These are phyloP conservation scores for Vigna mungo DNA, from an alignment of 306 rosid species.

Conservation along the genomic window DNA sequence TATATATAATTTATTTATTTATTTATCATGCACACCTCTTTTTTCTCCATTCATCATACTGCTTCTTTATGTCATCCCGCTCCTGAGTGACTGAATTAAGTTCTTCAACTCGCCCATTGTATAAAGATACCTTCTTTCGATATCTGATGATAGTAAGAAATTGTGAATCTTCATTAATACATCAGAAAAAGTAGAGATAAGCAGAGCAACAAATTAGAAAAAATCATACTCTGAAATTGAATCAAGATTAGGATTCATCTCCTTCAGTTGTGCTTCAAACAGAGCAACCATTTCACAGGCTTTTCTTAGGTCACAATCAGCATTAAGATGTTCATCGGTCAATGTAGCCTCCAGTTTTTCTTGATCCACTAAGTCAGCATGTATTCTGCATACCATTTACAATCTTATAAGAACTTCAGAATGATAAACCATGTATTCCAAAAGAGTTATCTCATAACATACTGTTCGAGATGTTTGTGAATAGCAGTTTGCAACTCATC, in stretches of 20 bases:
- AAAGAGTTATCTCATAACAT: slow-evolving; percentile 47
- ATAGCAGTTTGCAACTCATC: slow-evolving; percentile 76
- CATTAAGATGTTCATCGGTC: slow-evolving; percentile 62
- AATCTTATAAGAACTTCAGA: slow-evolving; percentile 36
- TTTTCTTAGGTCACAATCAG: slow-evolving; percentile 70
- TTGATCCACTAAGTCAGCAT: slow-evolving; percentile 79
- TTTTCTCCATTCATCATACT: slow-evolving; percentile 88
- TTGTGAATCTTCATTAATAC: slow-evolving; percentile 32
- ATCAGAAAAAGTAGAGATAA: slow-evolving; percentile 22
- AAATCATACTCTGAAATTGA: slow-evolving; percentile 84
- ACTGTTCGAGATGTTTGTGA: slow-evolving; percentile 92
- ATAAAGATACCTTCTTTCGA: slow-evolving; percentile 75
- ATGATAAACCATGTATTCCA: slow-evolving; percentile 30
- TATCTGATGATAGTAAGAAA: slow-evolving; percentile 57
- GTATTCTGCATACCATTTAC: slow-evolving; percentile 66
- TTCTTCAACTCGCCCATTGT: slow-evolving; percentile 90
- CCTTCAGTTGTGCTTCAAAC: slow-evolving; percentile 89
- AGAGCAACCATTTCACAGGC: slow-evolving; percentile 78
- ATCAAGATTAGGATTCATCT: slow-evolving; percentile 98
- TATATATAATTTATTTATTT: background rate
- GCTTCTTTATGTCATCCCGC: slow-evolving; percentile 84
- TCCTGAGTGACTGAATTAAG: slow-evolving; percentile 83
- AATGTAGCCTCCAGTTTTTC: slow-evolving; percentile 81
- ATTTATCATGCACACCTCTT: slow-evolving; percentile 62
- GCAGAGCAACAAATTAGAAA: slow-evolving; percentile 27